phyloP scores from a whole-genome alignment of 1,284 basidiomycete genomes.

The Ustilago curta region DNA sequence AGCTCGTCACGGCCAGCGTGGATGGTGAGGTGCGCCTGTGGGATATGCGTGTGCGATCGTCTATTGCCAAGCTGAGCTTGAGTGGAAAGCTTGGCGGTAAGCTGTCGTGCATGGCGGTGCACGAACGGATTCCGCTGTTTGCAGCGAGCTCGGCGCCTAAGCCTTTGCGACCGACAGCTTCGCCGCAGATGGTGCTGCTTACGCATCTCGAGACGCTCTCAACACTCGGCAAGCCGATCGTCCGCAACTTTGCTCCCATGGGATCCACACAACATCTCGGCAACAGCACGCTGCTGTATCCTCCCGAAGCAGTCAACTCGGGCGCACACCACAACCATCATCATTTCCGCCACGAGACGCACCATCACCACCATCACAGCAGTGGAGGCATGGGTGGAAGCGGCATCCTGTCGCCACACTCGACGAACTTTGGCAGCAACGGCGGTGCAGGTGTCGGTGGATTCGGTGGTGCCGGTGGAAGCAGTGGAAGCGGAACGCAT shows the following conservation, averaged over 20 bases:
- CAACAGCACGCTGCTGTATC: slow-evolving; percentile 35
- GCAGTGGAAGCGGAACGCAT: slow-evolving; percentile 4
- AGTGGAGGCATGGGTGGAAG: slow-evolving; percentile 5
- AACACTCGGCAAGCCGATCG: slow-evolving; percentile 37
- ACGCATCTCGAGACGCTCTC: slow-evolving; percentile 50
- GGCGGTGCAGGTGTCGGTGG: background rate
- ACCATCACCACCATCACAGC: slow-evolving; percentile 24
- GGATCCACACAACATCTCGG: slow-evolving; percentile 42
- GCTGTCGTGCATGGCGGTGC: slow-evolving; percentile 86
- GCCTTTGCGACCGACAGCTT: slow-evolving; percentile 29
- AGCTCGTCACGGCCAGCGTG: slow-evolving; percentile 90
- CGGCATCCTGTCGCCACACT: slow-evolving; percentile 10
- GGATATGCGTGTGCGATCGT: slow-evolving; percentile 83
- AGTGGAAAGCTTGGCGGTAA: slow-evolving; percentile 43
- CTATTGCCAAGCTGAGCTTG: slow-evolving; percentile 79
- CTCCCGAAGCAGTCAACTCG: slow-evolving; percentile 27
- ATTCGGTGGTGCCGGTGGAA: background rate
- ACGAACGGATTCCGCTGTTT: slow-evolving; percentile 85
- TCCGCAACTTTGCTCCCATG: slow-evolving; percentile 39
- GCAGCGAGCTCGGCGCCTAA: slow-evolving; percentile 72
- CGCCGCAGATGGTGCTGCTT: slow-evolving; percentile 50
- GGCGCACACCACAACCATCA: slow-evolving; percentile 40
- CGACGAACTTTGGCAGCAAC: background rate
- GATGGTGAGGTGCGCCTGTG: slow-evolving; percentile 92
- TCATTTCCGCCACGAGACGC: slow-evolving; percentile 12